Evolutionary conservation across 768 basidiomycete genomes (phyloP), one percentile per base, ranked within the genome.

Genomic region (Boletus speciosus): DNA sequence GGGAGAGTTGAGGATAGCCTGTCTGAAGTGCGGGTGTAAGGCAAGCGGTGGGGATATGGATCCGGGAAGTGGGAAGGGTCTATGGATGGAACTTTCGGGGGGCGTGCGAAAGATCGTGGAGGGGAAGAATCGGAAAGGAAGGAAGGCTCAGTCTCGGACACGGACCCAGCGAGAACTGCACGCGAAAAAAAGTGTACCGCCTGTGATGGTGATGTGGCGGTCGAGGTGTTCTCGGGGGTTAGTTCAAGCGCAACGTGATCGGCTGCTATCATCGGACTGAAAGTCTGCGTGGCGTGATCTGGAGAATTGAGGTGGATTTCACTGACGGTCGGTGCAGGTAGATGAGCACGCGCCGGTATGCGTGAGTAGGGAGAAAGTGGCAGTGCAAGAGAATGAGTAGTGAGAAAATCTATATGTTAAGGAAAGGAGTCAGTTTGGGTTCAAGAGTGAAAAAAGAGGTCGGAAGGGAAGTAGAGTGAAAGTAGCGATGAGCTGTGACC

Each of bases 21-120:
- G 44, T 69, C 69, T 19, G 71, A 70, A 23, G 60, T 60, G 45
- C 63, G 74, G 61, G 71, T 72, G 47, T 76, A 81, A 6, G 74
- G 80, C 10, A 76, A 71, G 39, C 81, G 80, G 54, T 79, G 82
- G 25, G 86, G 83, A 71, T 87, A 84, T 23, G 85, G 85, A 69
- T 89, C 85, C 21, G 88, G 86, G 62, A 83, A 87, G 44, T 81
- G 83, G 7, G 80, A 77, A 31, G 85, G 84, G 67, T 88, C 86
- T 47, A 86, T 73, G 9, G 73, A 65, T 56, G 74, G 70, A 29
- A 66, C 70, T 68, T 77, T 78, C 37, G 74, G 76, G 46, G 73
- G 76, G 55, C 68, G 78, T 64, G 72, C 73, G 69, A 74, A 79
- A 52, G 61, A 68, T 37, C 36, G 70, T 43, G 61, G 70, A 57